phyloP scores from a whole-genome alignment of 345 rosid species.

The Angophora floribunda region DNA sequence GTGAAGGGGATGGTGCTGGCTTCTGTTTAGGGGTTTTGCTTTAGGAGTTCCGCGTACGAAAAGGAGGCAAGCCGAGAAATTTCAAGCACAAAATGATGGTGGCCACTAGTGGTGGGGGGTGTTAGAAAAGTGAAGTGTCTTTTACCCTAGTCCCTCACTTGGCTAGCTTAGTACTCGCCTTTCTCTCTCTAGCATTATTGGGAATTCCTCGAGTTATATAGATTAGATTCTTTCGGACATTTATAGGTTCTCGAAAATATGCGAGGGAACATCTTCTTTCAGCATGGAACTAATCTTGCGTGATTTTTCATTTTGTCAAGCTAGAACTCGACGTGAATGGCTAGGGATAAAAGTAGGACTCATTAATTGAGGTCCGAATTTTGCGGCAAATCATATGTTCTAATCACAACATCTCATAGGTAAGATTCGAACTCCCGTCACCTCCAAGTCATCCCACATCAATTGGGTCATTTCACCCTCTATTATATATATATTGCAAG shows the following conservation, averaged over 20 bases:
- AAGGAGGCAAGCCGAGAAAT: constrained; percentile 1
- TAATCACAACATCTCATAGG: background rate
- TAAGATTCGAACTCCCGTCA: background rate
- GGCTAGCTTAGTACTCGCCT: background rate
- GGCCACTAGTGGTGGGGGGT: constrained; percentile 51
- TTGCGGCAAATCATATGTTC: background rate
- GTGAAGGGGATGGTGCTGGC: constrained; percentile 12
- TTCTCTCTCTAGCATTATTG: background rate
- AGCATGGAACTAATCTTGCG: background rate
- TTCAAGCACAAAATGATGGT: constrained; percentile 63
- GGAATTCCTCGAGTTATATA: background rate
- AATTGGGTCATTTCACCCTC: background rate
- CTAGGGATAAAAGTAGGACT: background rate
- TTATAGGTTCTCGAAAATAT: background rate
- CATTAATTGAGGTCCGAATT: background rate
- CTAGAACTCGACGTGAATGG: background rate
- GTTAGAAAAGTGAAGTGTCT: constrained; percentile 21
- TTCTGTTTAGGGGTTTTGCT: constrained; percentile 1
- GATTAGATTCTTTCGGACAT: background rate
- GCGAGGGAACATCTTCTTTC: background rate
- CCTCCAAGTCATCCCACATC: background rate
- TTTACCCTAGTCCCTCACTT: background rate
- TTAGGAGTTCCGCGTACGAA: background rate
- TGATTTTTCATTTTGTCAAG: background rate
- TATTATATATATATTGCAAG: background rate